These are phyloP conservation scores for Arbutus unedo DNA, from an alignment of 148 eudicot species.

Conservation along the genomic window DNA sequence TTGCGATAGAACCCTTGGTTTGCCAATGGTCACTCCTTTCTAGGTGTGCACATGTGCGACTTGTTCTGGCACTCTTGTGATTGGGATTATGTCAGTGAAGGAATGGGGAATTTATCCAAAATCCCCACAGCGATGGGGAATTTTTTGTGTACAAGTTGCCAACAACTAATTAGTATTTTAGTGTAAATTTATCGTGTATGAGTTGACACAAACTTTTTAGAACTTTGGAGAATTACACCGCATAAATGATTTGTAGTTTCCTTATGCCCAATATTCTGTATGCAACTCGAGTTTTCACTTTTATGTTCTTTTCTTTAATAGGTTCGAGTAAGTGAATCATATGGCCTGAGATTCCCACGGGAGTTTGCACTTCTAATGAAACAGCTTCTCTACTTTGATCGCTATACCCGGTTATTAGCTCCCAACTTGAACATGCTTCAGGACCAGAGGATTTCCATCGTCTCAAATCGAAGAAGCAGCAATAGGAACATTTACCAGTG, in stretches of 20 bases:
- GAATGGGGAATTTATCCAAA: background rate
- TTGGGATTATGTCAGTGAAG: background rate
- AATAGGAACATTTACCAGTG: slow-evolving; percentile 31
- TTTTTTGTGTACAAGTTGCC: background rate
- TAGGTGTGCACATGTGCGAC: background rate
- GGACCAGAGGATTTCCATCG: slow-evolving; percentile 81
- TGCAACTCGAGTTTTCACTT: background rate
- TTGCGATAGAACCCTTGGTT: background rate
- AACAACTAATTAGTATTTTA: too few species aligned
- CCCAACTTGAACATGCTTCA: slow-evolving; percentile 93
- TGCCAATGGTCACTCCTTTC: background rate
- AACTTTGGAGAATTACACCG: background rate
- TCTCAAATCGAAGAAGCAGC: slow-evolving; percentile 48
- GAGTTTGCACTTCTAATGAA: slow-evolving; percentile 97
- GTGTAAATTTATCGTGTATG: background rate
- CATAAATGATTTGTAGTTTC: background rate
- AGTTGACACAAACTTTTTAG: background rate
- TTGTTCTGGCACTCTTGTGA: background rate
- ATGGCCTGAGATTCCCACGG: slow-evolving; percentile 88
- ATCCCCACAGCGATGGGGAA: background rate
- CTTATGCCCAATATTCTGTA: background rate
- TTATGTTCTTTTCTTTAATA: slow-evolving; percentile 21
- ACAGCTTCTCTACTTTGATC: slow-evolving; percentile 94
- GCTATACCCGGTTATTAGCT: slow-evolving; percentile 91
- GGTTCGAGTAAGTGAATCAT: slow-evolving; percentile 97